Base-by-base conservation (phyloP, 2,329 filamentous ascomycete genomes). In the Drechslerella dactyloides region DNA sequence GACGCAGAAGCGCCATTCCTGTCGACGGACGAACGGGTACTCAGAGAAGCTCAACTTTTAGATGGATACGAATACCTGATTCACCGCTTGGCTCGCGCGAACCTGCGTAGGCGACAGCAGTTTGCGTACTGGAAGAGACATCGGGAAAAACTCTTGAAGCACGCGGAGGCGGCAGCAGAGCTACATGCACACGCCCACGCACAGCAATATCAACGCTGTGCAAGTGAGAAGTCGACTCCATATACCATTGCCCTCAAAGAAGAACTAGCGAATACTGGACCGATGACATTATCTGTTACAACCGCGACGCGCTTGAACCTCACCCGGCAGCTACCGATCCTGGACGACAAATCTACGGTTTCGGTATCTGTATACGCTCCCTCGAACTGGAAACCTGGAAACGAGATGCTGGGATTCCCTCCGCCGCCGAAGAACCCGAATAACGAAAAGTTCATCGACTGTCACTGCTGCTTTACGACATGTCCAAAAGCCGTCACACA, bases 71-170 rank as follows among this genome's bases (percentile, higher is more conserved):
- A 52, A n/a, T 63, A 48, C 24, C 23, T 70, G 6, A 48, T 70
- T 2, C 23, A n/a, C 4, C 60, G 66, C 1, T 33, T 70, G 21
- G 66, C 59, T 21, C 44, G 33, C 8, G 66, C 66, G 27, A 70
- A 70, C 52, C 37, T 56, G 5, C 66, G 48, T 1, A 44, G 66
- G 13, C 42, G 66, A 10, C 66, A 59, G 21, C 66, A 70, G 50
- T 64, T 70, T 10, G 62, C 66, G 7, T 70, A 63, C 24, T 70
- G 66, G 66, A 70, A 37, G 21, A 70, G 52, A 33, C 66, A 70
- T n/a, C 33, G 59, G n/a, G 53, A 70, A 17, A 70, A 70, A 15
- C 59, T 70, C 13, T 35, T 46, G 11, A n/a, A 58, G 8, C 66
- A 70, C n/a, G 58, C 40, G 19, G 24, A 17, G 2, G 17, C 10